Evolutionary conservation across 139 green algal species (phyloP), one percentile per base, ranked within the genome.

Genomic region (Tetraselmis chui): DNA sequence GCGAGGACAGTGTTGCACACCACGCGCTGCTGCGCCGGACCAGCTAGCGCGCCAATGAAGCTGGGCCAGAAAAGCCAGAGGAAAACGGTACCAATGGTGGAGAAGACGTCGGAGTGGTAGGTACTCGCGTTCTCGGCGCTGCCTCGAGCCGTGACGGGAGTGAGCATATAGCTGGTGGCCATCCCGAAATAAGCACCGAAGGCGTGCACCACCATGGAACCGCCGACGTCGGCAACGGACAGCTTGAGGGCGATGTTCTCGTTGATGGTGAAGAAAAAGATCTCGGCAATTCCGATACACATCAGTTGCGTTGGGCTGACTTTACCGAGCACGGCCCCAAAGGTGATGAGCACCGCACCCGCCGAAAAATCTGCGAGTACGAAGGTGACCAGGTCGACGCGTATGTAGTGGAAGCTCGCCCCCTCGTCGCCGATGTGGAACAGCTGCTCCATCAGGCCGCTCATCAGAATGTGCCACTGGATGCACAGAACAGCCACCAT

Each of bases 271-370:
- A 90, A 91, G 23, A 90, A 30, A 0, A 89, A 82, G 29, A 93
- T 88, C 86, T 90, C 75, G 22, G 85, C 59, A 0, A 89, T 18
- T 29, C 92, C 76, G n/a, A 94, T 82, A 78, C 77, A 90, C 1
- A 85, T 76, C 1, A 92, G 76, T 80, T 94, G 90, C 0, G 88
- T 86, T 0, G 91, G 91, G 1, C 83, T 88, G 26, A 86, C 76
- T 79, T 92, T 92, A 26, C 91, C 91, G 0, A 94, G 83, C n/a
- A 93, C 84, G 18, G 90, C 90, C 0, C 91, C 91, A 81, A 92
- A 93, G 11, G 84, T 85, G 81, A 94, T 92, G 90, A 94, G 93
- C 29, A 79, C 87, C 0, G 86, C 85, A 28, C 59, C 88, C 31
- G 88, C 88, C 18, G 82, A 86, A 74, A 94, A 94, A 18, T 82